Evolutionary conservation across 1,139 yeast species (phyloP), one percentile per base, ranked within the genome.

Genomic region (Petasospora fabianii): DNA sequence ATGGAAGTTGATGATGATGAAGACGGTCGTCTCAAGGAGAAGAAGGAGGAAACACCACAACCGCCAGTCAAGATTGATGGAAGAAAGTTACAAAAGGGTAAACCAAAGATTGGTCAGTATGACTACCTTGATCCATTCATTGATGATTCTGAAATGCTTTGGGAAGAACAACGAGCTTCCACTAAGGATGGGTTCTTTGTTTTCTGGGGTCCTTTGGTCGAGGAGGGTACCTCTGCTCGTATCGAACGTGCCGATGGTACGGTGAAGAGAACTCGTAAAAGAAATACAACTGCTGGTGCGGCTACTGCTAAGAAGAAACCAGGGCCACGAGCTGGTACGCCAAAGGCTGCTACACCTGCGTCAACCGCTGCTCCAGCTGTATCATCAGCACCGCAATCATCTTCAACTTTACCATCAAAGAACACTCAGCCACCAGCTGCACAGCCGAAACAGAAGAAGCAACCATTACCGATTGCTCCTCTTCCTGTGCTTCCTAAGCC

Each of bases 101-200:
- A 80, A 56, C 71, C 88, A 45, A 74, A 77, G 60, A 84, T 82
- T 35, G 96, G 97, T 8, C 88, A 87, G 56, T 94, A 94, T 60
- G 98, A 94, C 58, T 71, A 77, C 39, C 82, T 85, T 46, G 99
- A 94, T 62, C 98, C 98, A 2, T 94, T 94, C 56, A 92, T 94
- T 46, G 99, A 94, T 64, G 98, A 94, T 60, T 77, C 85, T 20
- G 99, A 92, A 62, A 68, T 88, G 54, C 76, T 80, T 46, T 85
- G 94, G 85, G 97, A 92, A 60, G 97, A 90, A 59, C 94, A 85
- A 51, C 80, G 95, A 9, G 92, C 94, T 3, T 79, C 94, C 1
- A 88, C 96, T 0, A 84, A 85, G 50, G 97, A 92, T 56, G 98
- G 98, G 3, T 94, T 92, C 60, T 94, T 92, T 55, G 97, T 94